Conservation (phyloP, 2,329 filamentous ascomycete genomes). For the Monosporascus sp. region DNA sequence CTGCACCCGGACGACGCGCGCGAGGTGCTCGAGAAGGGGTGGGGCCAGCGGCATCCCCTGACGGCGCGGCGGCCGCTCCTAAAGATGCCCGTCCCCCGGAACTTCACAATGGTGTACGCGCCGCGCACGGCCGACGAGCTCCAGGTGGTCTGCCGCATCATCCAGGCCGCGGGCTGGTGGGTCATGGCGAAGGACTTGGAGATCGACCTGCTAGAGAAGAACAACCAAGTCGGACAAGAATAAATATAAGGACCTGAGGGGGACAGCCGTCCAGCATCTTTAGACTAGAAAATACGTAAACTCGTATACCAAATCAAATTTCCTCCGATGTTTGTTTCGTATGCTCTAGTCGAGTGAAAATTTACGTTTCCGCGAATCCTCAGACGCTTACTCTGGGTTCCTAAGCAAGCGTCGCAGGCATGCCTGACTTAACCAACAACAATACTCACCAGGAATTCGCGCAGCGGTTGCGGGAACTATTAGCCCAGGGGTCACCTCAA, state of each 20-base stretch:
- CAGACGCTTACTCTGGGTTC: too few relatives aligned
- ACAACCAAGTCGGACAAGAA: background rate
- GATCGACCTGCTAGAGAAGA: slow-evolving; percentile 16
- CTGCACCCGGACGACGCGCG: slow-evolving; percentile 73
- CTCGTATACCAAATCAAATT: too few relatives aligned
- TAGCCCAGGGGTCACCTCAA: too few relatives aligned
- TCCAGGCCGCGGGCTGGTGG: slow-evolving; percentile 71
- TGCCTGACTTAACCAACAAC: too few relatives aligned
- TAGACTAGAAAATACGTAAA: background rate
- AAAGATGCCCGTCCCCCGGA: slow-evolving; percentile 62
- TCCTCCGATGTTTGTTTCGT: too few relatives aligned
- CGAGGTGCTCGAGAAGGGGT: slow-evolving; percentile 66
- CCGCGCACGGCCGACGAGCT: slow-evolving; percentile 63
- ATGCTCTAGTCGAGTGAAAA: too few relatives aligned
- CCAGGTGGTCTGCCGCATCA: slow-evolving; percentile 60
- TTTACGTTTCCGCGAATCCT: too few relatives aligned
- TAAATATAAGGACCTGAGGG: background rate
- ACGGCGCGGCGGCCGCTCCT: slow-evolving; percentile 55
- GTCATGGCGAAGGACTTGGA: slow-evolving; percentile 42
- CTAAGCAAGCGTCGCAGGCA: too few relatives aligned
- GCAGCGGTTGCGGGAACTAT: too few relatives aligned
- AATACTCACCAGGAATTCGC: too few relatives aligned
- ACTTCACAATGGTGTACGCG: slow-evolving; percentile 80
- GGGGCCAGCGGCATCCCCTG: slow-evolving; percentile 69
- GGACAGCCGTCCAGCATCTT: background rate